phyloP scores from a whole-genome alignment of 1,284 basidiomycete genomes.

The Coniferiporia sulphurascens region DNA sequence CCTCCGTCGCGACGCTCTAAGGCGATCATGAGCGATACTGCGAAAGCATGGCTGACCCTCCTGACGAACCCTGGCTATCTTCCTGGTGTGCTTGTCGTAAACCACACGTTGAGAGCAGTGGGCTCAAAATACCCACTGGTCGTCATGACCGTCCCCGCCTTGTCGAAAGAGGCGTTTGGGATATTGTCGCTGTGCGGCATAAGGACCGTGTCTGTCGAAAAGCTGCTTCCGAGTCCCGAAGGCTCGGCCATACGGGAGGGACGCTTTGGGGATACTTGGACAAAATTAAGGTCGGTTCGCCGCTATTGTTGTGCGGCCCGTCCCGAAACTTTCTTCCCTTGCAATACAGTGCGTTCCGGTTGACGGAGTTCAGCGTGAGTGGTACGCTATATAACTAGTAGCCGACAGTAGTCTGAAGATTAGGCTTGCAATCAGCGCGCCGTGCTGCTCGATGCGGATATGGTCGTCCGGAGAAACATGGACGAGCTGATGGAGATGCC shows the following conservation, averaged over 20 bases:
- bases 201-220: conserved; percentile 51
- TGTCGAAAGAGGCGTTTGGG: conserved; percentile 50
- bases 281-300: conserved; percentile 68
- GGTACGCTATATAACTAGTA: background rate
- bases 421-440: conserved; percentile 49
- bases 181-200: conserved; percentile 56
- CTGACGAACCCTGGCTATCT: conserved; percentile 68
- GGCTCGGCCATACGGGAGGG: conserved; percentile 51
- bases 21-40: background rate
- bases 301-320: background rate
- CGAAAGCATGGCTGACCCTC: conserved; percentile 54
- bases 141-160: conserved; percentile 68
- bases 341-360: conserved; percentile 60
- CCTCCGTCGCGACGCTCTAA: background rate
- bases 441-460: conserved; percentile 87
- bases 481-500: conserved; percentile 83
- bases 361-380: conserved; percentile 68
- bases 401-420: background rate
- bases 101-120: conserved; percentile 59
- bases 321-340: background rate
- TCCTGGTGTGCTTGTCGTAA: conserved; percentile 69
- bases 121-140: conserved; percentile 75
- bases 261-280: conserved; percentile 86
- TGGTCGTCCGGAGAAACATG: conserved; percentile 85
- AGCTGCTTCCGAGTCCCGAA: conserved; percentile 52